phyloP scores from a whole-genome alignment of 768 basidiomycete genomes.

The Lepiota venenata region DNA sequence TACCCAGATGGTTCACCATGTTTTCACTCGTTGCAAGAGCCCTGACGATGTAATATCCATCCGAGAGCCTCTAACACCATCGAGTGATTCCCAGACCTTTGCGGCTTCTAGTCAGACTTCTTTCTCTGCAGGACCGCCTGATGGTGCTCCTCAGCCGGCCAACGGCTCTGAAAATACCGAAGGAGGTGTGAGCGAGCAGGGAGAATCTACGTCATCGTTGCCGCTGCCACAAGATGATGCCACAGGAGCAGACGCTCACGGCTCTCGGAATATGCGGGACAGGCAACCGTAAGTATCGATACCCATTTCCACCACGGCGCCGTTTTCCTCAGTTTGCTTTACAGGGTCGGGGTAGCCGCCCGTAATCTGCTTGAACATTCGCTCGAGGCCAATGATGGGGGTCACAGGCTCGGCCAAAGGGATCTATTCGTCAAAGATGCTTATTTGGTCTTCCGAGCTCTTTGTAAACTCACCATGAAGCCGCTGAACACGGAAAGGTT shows the following conservation, averaged over 20 bases:
- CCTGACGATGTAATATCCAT: conserved; percentile 19
- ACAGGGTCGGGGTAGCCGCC: background rate
- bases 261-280: background rate
- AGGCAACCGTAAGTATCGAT: background rate
- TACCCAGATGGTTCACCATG: conserved; percentile 97
- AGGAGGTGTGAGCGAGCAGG: background rate
- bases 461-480: conserved; percentile 99
- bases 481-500: conserved; percentile 92
- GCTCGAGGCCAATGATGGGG: conserved; percentile 26
- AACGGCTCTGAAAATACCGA: background rate
- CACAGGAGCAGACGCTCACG: background rate
- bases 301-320: no score
- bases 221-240: background rate
- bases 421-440: conserved; percentile 97
- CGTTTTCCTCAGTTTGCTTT: conserved; percentile 8
- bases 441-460: conserved; percentile 93
- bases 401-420: conserved; percentile 59
- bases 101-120: conserved; percentile 3
- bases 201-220: conserved; percentile 8
- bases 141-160: background rate
- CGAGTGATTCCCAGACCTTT: background rate
- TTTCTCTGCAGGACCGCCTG: background rate
- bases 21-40: conserved; percentile 79
- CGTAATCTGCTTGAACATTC: conserved; percentile 21
- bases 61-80: background rate